Base-by-base conservation (phyloP, 331 rosid genomes). In the Acacia concinna region DNA sequence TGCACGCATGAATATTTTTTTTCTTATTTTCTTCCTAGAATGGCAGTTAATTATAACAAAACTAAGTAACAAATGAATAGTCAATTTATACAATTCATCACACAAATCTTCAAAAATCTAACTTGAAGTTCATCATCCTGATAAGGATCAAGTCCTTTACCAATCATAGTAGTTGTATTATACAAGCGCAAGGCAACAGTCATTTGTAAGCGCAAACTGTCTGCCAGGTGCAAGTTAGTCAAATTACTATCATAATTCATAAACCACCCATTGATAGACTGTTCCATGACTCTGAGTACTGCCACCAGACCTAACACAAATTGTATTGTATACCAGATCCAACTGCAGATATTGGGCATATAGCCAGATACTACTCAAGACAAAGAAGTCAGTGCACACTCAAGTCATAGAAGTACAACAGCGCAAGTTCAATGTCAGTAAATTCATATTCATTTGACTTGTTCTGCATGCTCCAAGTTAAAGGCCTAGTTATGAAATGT, bases 1-100 rank as follows among this genome's bases (percentile, higher is more conserved):
- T 52, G 40, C 67, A 51, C 25, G 0, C 12, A 62, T 52, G 3
- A 71, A 40, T 41, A 32, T 59, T 75, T 76, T 75, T 76, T 71
- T 41, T 66, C 21, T 37, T 40, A 47, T 46, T 21, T 67, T 27
- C n/a, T 38, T 57, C 34, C 9, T 6, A 3, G 2, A 63, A 56
- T 65, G 6, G 32, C 52, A 67, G 2, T 2, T 40, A 46, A 2
- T 34, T 21, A 14, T 10, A 71, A 34, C 68, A 79, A 18, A 57
- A 31, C 8, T 47, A 28, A 0, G 14, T 17, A 66, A 25, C 57
- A 79, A 11, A 14, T 43, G 49, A 66, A 75, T n/a, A 72, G 62
- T 11, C 20, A 82, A 68, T 15, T 12, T 56, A 32, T 64, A 62
- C 72, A 80, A 47, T 60, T 38, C 1, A n/a, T n/a, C 28, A 40